A percentile compares a stretch with the other conserved stretches of the same genome.
phyloP scores from a whole-genome alignment of 805 yeast genomes.

The Grigorovia jiainica region DNA sequence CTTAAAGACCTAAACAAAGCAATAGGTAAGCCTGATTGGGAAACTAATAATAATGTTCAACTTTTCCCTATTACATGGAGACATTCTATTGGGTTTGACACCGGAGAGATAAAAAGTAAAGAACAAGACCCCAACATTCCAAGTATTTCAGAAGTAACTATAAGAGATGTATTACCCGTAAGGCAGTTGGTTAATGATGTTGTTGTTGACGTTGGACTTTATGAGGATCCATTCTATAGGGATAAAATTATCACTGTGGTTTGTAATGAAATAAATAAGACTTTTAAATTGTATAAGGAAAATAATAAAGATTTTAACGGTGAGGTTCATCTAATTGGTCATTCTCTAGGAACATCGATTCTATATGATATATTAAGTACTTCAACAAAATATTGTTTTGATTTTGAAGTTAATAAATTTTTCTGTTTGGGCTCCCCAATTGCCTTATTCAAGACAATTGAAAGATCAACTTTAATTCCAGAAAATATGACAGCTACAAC shows the following conservation, averaged over 20 bases:
- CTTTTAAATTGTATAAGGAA: constrained; percentile 47
- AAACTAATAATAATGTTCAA: constrained; percentile 55
- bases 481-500: constrained; percentile 13
- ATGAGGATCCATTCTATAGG: constrained; percentile 62
- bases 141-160: constrained; percentile 58
- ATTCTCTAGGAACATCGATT: constrained; percentile 85
- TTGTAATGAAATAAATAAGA: constrained; percentile 50
- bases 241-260: constrained; percentile 55
- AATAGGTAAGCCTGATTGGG: constrained; percentile 34
- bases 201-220: constrained; percentile 70
- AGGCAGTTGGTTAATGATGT: constrained; percentile 81
- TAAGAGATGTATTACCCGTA: constrained; percentile 67
- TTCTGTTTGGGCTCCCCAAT: constrained; percentile 87
- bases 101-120: constrained; percentile 35
- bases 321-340: constrained; percentile 76
- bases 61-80: constrained; percentile 92
- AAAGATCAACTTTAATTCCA: constrained; percentile 46
- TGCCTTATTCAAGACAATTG: constrained; percentile 74
- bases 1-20: constrained; percentile 36
- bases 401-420: constrained; percentile 63
- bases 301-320: constrained; percentile 71
- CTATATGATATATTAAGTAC: constrained; percentile 60
- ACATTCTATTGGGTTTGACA: constrained; percentile 55
- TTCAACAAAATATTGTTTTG: constrained; percentile 39
- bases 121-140: constrained; percentile 41